Evolutionary conservation across 176 grass and related monocot genomes (phyloP).

Genomic region (Olyra latifolia): DNA sequence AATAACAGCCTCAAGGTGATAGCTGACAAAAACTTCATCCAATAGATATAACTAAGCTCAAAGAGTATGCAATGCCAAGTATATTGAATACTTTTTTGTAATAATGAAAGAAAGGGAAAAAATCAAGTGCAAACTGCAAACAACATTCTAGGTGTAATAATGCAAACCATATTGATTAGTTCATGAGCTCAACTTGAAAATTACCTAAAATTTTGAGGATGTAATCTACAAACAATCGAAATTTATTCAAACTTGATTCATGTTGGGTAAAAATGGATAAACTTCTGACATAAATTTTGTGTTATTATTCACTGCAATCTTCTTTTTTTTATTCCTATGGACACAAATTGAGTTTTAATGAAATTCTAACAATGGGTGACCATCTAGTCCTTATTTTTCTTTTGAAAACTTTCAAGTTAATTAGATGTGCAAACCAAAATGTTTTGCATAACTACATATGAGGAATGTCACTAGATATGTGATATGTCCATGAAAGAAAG

Average conservation of each 20-base stretch:
- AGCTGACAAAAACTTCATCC: not conserved
- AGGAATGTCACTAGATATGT: not conserved
- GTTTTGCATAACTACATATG: not conserved
- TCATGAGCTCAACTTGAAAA: conserved; percentile 26
- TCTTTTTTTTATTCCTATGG: not conserved
- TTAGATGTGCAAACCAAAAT: not conserved
- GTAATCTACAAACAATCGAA: conserved; percentile 3
- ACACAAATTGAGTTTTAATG: not conserved
- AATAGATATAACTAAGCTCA: conserved; percentile 5
- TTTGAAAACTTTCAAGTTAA: not conserved
- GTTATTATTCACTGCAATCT: not conserved
- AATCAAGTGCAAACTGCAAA: not conserved
- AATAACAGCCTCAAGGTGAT: not conserved
- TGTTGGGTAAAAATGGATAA: conserved; percentile 8
- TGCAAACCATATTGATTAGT: conserved; percentile 13
- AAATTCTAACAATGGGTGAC: not conserved
- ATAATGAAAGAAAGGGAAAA: not conserved
- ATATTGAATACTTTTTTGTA: conserved; percentile 20
- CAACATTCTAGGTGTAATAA: not conserved
- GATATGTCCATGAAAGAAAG: not conserved
- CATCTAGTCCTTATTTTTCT: not conserved
- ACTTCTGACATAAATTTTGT: not conserved
- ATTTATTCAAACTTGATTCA: not conserved
- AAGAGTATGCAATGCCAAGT: not conserved
- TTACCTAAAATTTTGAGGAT: not conserved